Percentiles rank a stretch among this genome's conserved stretches.
Conservation (phyloP, 495 filamentous ascomycete species). For the Cercophora sp. region DNA sequence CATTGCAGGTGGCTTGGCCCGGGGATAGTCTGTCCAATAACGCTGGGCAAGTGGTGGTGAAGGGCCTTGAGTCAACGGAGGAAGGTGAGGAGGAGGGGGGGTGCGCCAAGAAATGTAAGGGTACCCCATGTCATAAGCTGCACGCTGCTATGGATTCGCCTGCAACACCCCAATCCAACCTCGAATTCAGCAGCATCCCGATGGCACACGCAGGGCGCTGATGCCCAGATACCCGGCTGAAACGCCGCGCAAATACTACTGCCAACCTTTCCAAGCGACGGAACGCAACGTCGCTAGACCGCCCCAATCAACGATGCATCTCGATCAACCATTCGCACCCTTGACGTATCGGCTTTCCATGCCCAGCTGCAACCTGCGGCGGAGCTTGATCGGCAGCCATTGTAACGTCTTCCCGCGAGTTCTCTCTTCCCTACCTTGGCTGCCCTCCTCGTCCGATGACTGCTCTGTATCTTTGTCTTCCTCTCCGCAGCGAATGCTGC, state of each 20-base stretch:
- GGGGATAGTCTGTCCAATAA: neutral
- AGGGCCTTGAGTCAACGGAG: neutral
- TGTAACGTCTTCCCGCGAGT: conserved; percentile 10
- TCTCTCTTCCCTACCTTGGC: conserved; percentile 5
- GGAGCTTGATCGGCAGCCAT: conserved; percentile 29
- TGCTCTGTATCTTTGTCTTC: conserved; percentile 23
- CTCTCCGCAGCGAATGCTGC: conserved; percentile 15
- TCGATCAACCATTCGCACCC: conserved; percentile 13
- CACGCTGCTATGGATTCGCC: no score
- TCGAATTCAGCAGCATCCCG: neutral
- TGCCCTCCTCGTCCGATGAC: conserved; percentile 20
- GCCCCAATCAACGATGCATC: neutral
- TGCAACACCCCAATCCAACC: neutral
- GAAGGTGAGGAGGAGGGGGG: neutral
- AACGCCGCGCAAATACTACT: neutral
- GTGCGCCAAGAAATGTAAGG: neutral
- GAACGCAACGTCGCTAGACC: conserved; percentile 2
- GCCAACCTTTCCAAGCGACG: neutral
- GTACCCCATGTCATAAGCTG: no score
- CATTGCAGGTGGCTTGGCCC: neutral
- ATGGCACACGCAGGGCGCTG: neutral
- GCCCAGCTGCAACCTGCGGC: conserved; percentile 29
- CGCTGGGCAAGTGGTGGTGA: neutral
- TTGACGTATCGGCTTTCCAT: conserved; percentile 41
- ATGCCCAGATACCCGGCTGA: neutral